Evolutionary conservation across 805 yeast species (phyloP).

Genomic region (Wickerhamiella nectarea): DNA sequence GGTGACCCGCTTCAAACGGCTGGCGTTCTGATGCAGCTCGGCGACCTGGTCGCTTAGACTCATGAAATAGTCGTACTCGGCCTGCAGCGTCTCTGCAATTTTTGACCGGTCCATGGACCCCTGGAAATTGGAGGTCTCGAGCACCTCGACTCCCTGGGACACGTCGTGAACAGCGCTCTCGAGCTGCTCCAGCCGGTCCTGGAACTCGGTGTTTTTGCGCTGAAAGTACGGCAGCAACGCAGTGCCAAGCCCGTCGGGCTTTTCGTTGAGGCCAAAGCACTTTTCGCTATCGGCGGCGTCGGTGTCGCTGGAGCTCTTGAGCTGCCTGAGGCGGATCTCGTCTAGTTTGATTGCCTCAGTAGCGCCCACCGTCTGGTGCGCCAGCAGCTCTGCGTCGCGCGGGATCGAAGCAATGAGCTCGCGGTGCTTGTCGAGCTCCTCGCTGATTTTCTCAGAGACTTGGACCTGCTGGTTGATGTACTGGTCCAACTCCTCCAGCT

Average conservation of each 20-base stretch:
- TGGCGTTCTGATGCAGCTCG: slow-evolving; percentile 43
- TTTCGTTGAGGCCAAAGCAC: slow-evolving; percentile 19
- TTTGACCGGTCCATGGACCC: slow-evolving; percentile 15
- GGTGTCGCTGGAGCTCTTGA: slow-evolving; percentile 19
- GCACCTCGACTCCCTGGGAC: slow-evolving; percentile 24
- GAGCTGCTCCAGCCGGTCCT: slow-evolving; percentile 20
- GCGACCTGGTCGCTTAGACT: slow-evolving; percentile 61
- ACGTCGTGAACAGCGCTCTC: slow-evolving; percentile 24
- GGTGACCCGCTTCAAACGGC: slow-evolving; percentile 5
- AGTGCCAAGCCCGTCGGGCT: slow-evolving; percentile 21
- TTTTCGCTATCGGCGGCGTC: slow-evolving; percentile 25
- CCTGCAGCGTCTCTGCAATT: slow-evolving; percentile 30
- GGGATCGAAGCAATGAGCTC: slow-evolving; percentile 37
- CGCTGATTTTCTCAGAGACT: slow-evolving; percentile 37
- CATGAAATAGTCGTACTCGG: slow-evolving; percentile 55
- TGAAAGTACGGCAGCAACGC: slow-evolving; percentile 23
- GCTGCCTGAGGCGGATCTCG: slow-evolving; percentile 23
- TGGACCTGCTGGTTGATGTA: slow-evolving; percentile 41
- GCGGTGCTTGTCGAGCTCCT: slow-evolving; percentile 31
- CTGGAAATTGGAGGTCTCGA: slow-evolving; percentile 19
- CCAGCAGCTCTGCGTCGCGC: slow-evolving; percentile 39
- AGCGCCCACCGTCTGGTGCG: slow-evolving; percentile 36
- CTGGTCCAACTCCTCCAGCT: slow-evolving; percentile 40
- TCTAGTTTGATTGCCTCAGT: slow-evolving; percentile 41
- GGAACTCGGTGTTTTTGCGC: slow-evolving; percentile 25